Evolutionary conservation across 306 rosid species (phyloP).

Genomic region (Inga laurina): DNA sequence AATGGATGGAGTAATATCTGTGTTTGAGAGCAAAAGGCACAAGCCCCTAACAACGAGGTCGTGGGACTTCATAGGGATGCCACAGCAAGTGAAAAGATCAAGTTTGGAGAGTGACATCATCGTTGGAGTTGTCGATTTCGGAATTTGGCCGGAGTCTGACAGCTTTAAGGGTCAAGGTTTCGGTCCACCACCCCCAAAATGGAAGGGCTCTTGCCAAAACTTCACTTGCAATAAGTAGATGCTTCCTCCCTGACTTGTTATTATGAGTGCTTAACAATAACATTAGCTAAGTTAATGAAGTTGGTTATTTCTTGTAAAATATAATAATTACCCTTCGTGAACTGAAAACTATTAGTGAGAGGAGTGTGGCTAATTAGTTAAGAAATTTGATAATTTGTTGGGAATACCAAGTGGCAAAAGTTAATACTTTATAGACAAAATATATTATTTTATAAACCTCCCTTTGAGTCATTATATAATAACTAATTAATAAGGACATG

Average conservation of each 20-base stretch:
- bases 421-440: too few relatives aligned
- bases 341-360: too few relatives aligned
- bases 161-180: conserved; percentile 37
- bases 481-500: too few relatives aligned
- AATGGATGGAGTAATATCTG: conserved; percentile 34
- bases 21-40: conserved; percentile 1
- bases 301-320: too few relatives aligned
- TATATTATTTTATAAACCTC: too few relatives aligned
- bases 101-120: conserved; percentile 12
- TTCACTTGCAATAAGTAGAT: conserved; percentile 39
- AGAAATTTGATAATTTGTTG: too few relatives aligned
- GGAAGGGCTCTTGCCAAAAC: conserved; percentile 37
- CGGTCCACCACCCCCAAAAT: conserved; percentile 39
- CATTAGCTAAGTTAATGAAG: too few relatives aligned
- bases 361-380: too few relatives aligned
- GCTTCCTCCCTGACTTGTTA: not conserved
- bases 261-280: too few relatives aligned
- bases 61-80: conserved; percentile 37
- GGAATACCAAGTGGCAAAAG: too few relatives aligned
- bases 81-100: not conserved
- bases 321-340: too few relatives aligned
- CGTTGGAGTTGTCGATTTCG: conserved; percentile 24
- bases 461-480: too few relatives aligned
- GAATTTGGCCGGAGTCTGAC: conserved; percentile 38
- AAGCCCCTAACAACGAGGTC: conserved; percentile 36